Evolutionary conservation across 2,329 filamentous ascomycete species (phyloP), one percentile per base, ranked within the genome.

Genomic region (Neodidymelliopsis sp.): DNA sequence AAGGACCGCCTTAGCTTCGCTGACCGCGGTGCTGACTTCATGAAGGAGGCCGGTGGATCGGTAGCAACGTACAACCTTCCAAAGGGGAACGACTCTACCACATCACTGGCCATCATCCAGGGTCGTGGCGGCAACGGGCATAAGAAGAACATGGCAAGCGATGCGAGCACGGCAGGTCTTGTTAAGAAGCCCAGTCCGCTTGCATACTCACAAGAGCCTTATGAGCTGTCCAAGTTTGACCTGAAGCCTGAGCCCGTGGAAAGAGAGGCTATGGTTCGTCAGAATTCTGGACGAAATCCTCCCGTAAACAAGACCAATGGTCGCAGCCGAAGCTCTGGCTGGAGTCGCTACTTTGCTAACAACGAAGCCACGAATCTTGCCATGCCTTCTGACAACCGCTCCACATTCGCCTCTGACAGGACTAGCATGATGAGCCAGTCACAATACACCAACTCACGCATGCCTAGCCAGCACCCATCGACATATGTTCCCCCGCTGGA

Each of bases 301-400:
- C 52, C 58, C 16, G 49, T 39, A 4, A 56, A 53, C 13, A 60
- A 66, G 24, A 33, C 54, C 10, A 56, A 53, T 33, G 57, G 57
- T 19, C 62, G 70, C 54, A 73, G 67, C 46, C 71, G 74, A 15
- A 89, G 86, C 65, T 90, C 88, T 9, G 88, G 88, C 35, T 91
- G 88, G 88, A 90, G 89, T 70, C 78, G 84, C 42, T 91, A 90
- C 72, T 91, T 88, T 82, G 89, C 87, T 11, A 87, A 86, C 39
- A 88, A 87, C 42, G 88, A 86, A 57, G 82, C 71, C n/a, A 75
- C 73, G 4, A 74, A 75, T 45, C 65, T 76, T 5, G 71, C 85
- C 6, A 74, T 87, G 46, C 86, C 87, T 62, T 81, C 87, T 18
- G 76, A 89, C 6, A 85, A 67, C 24, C 65, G 72, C 31, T 71